A percentile compares a stretch with the other conserved stretches of the same genome.
These are phyloP conservation scores for Rhodotorula mucilaginosa DNA, from an alignment of 1,284 basidiomycete genomes.

Conservation along the genomic window DNA sequence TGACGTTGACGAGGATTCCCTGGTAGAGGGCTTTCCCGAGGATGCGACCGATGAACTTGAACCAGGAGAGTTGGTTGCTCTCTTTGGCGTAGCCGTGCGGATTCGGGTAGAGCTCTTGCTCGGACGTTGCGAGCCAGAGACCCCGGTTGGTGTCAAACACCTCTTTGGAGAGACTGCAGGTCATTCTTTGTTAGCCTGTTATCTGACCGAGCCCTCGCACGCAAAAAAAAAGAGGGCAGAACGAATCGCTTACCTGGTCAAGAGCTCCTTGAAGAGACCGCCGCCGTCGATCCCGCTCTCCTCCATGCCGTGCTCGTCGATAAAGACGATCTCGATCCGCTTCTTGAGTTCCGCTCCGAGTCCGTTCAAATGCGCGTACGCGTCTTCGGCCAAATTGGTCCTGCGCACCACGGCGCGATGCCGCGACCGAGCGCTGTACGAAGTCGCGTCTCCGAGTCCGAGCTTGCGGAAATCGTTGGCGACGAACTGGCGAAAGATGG, in stretches of 20 bases:
- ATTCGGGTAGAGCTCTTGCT: conserved; percentile 93
- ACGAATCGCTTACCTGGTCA: conserved; percentile 59
- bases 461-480: conserved; percentile 55
- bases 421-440: conserved; percentile 33
- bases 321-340: conserved; percentile 79
- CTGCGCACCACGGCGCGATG: conserved; percentile 58
- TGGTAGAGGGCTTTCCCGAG: conserved; percentile 96
- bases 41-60: conserved; percentile 87
- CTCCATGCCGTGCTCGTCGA: conserved; percentile 81
- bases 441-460: conserved; percentile 15
- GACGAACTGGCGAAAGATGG: conserved; percentile 83
- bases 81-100: conserved; percentile 85
- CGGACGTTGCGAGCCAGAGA: conserved; percentile 83
- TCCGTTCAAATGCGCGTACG: conserved; percentile 55
- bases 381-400: conserved; percentile 60
- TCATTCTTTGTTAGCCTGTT: neutral
- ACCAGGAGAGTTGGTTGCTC: conserved; percentile 81
- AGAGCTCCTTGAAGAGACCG: conserved; percentile 96
- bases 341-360: conserved; percentile 72
- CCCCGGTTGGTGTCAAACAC: conserved; percentile 93
- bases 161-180: conserved; percentile 71
- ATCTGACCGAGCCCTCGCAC: neutral
- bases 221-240: conserved; percentile 7
- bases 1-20: conserved; percentile 92
- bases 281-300: conserved; percentile 95